Conservation (phyloP, 75 land plant species). For the Pinus taeda region DNA sequence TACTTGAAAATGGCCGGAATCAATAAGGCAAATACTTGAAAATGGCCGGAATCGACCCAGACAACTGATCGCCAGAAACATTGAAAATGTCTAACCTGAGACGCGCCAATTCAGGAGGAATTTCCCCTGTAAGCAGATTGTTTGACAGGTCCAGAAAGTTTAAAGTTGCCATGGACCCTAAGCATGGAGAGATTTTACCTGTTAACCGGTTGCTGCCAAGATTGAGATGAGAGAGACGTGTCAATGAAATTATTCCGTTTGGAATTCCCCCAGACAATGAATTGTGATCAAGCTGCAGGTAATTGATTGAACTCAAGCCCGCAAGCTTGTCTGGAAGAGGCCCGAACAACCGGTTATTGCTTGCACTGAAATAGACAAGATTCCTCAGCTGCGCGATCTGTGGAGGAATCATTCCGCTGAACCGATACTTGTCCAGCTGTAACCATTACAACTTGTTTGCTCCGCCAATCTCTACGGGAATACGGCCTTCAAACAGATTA, state of each 20-base stretch:
- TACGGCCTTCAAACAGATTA: too few species aligned
- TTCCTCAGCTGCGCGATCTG: slow-evolving; percentile 21
- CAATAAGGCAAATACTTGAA: too few species aligned
- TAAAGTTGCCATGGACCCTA: neutral
- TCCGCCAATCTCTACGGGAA: too few species aligned
- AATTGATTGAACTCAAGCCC: neutral
- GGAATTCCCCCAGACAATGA: too few species aligned
- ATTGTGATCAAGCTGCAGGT: too few species aligned
- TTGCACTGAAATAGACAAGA: slow-evolving; percentile 3
- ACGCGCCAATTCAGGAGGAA: neutral
- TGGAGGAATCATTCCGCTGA: slow-evolving; percentile 23
- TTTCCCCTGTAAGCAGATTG: slow-evolving; percentile 16
- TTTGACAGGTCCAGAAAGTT: slow-evolving; percentile 13
- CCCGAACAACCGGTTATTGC: slow-evolving; percentile 21
- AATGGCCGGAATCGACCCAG: neutral
- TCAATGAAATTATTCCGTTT: too few species aligned
- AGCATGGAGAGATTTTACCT: slow-evolving; percentile 20
- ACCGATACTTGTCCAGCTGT: neutral
- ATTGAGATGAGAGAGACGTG: too few species aligned
- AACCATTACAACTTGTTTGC: too few species aligned
- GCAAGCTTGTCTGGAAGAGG: slow-evolving; percentile 7
- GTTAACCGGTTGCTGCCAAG: slow-evolving; percentile 16
- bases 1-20: neutral
- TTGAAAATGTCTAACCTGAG: neutral
- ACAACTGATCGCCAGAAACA: slow-evolving; percentile 8